Evolutionary conservation across 1,139 yeast genomes (phyloP).

Genomic region (Debaryomyces singareniensis): DNA sequence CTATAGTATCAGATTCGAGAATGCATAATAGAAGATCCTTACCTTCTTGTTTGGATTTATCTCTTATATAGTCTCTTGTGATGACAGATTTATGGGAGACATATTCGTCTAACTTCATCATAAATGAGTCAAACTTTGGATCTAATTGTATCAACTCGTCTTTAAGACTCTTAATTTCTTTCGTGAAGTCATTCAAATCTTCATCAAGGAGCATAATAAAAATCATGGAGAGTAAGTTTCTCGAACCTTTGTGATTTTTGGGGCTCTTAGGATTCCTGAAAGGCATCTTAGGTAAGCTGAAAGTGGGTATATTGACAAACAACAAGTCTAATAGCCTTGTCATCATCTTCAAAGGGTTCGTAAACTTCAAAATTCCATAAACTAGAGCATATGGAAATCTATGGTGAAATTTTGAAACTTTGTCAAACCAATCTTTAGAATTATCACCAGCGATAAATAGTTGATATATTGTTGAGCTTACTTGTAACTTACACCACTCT

Average conservation of each 20-base stretch:
- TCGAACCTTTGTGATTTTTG: conserved; percentile 42
- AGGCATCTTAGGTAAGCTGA: conserved; percentile 14
- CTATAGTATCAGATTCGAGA: conserved; percentile 14
- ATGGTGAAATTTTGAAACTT: conserved; percentile 61
- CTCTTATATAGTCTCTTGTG: conserved; percentile 15
- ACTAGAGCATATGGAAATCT: conserved; percentile 73
- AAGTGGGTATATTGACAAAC: conserved; percentile 61
- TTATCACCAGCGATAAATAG: conserved; percentile 74
- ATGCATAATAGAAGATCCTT: conserved; percentile 21
- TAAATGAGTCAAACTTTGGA: conserved; percentile 14
- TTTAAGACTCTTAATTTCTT: conserved; percentile 45
- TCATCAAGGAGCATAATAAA: conserved; percentile 73
- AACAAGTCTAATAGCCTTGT: conserved; percentile 73
- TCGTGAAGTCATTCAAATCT: conserved; percentile 63
- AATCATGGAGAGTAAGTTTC: conserved; percentile 60
- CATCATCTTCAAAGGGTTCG: conserved; percentile 82
- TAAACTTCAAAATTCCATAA: conserved; percentile 67
- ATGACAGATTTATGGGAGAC: conserved; percentile 9
- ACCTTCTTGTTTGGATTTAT: conserved; percentile 14
- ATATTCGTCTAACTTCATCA: conserved; percentile 22
- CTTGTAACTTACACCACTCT: conserved; percentile 76
- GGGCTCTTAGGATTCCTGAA: conserved; percentile 11
- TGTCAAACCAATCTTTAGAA: conserved; percentile 65
- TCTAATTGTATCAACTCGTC: conserved; percentile 11
- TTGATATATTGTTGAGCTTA: conserved; percentile 79